Base-by-base conservation (phyloP, 164 flowering plant species). In the Tetracentron sinense region DNA sequence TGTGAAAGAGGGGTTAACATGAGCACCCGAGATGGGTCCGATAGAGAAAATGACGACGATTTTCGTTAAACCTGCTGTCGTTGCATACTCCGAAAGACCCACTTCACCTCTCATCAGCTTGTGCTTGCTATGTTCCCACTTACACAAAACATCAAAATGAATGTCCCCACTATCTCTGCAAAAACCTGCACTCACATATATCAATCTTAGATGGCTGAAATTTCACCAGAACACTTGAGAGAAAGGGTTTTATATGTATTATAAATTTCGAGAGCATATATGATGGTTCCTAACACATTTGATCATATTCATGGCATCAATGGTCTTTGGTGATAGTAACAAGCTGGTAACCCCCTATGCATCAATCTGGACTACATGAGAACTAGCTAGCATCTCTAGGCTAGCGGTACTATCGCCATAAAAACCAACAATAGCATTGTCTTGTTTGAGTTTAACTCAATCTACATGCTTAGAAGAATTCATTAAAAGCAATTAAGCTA, bases 21-120 rank as follows among this genome's bases (percentile, higher is more conserved):
- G 96, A 1, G 91, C 94, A 28, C 90, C 92, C 1, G 98, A 92
- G 58, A 90, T 88, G n/a, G 77, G 63, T 1, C 90, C 96, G 17
- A 86, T 58, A 0, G 84, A 62, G 82, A 78, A 84, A 28, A 86
- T 72, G 19, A 90, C 42, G 0, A 88, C 74, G 0, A 77, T 52
- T 19, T 88, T 72, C 0, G 89, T 65, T 50, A 88, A 61, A 1
- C 87, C 98, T 3, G 82, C 94, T 0, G 91, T 80, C 26, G 75
- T 63, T 21, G 98, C 94, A 64, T 83, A 86, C 68, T 81, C 91
- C 71, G 81, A 33, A 4, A 91, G 73, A 28, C 87, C 96, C 15
- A 76, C 79, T 58, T 73, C 67, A 0, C 84, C 80, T 61, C 75
- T 58, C 62, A 61, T 66, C 12, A 75, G 30, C 58, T 79, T 25